A percentile compares a stretch with the other conserved stretches of the same genome.
Evolutionary conservation across 2,329 filamentous ascomycete genomes (phyloP).

Genomic region (Neoarthrinium moseri): DNA sequence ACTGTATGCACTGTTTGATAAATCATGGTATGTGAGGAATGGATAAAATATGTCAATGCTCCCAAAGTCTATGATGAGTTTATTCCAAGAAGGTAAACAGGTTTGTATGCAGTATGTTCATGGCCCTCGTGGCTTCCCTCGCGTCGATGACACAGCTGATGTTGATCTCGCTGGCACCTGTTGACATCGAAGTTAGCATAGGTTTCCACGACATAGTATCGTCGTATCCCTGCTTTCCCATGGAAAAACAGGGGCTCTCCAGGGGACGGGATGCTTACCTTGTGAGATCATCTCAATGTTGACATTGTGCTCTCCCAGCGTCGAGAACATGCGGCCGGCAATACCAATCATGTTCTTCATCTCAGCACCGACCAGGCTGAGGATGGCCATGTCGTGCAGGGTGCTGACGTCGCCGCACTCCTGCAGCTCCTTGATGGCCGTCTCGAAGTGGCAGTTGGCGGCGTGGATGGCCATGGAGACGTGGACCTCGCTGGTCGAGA

Average conservation of each 20-base stretch:
- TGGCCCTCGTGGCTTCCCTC: slow-evolving; percentile 83
- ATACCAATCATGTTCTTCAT: slow-evolving; percentile 98
- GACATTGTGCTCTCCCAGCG: slow-evolving; percentile 86
- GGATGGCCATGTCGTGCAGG: slow-evolving; percentile 88
- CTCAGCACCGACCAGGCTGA: slow-evolving; percentile 90
- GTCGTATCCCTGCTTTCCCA: background rate
- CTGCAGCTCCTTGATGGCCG: slow-evolving; percentile 69
- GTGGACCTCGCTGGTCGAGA: slow-evolving; percentile 94
- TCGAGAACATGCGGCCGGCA: slow-evolving; percentile 91
- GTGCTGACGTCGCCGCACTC: slow-evolving; percentile 89
- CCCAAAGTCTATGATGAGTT: no score
- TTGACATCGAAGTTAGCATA: slow-evolving; percentile 14
- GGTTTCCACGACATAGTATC: background rate
- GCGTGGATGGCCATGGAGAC: slow-evolving; percentile 96
- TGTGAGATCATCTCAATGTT: slow-evolving; percentile 99
- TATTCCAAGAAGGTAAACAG: slow-evolving; percentile 93
- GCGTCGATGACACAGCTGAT: slow-evolving; percentile 97
- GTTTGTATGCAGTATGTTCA: slow-evolving; percentile 95
- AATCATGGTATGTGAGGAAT: no score
- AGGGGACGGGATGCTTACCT: slow-evolving; percentile 54
- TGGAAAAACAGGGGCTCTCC: background rate
- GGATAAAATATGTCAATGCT: no score
- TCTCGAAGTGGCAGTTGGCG: slow-evolving; percentile 66
- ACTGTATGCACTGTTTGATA: no score
- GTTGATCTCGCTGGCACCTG: slow-evolving; percentile 97